phyloP scores from a whole-genome alignment of 2,329 filamentous ascomycete genomes.

The Penicillium occitanis region DNA sequence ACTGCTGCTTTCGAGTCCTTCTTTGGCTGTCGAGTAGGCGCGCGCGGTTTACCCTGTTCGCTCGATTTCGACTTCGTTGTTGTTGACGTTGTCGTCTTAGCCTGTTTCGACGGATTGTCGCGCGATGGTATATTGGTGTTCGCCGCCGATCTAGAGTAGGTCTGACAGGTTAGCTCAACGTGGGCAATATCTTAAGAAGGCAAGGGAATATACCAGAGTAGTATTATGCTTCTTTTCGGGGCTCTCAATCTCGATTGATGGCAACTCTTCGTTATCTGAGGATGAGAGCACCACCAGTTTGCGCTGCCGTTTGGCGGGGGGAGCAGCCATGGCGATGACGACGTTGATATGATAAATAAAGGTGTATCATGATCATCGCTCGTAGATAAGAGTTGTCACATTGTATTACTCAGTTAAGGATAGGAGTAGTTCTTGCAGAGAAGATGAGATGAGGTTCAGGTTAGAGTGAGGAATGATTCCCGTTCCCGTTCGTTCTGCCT shows the following conservation, averaged over 20 bases:
- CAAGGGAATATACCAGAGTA: background rate
- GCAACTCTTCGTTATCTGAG: slow-evolving; percentile 21
- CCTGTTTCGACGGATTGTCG: slow-evolving; percentile 3
- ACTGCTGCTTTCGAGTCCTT: background rate
- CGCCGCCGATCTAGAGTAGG: background rate
- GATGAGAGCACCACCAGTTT: slow-evolving; percentile 33
- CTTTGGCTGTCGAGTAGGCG: background rate
- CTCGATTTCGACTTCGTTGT: background rate
- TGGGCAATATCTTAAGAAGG: background rate
- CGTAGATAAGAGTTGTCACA: background rate
- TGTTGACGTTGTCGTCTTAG: slow-evolving; percentile 5
- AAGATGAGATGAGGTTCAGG: background rate
- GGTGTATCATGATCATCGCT: slow-evolving; percentile 8
- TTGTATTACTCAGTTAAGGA: background rate
- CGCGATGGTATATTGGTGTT: background rate
- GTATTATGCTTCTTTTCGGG: background rate
- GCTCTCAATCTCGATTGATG: background rate
- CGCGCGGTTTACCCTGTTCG: background rate
- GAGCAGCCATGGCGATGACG: slow-evolving; percentile 34
- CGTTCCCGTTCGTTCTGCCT: background rate
- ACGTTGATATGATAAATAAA: background rate
- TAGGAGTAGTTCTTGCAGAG: background rate
- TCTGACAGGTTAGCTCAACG: slow-evolving; percentile 5
- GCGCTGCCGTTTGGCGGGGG: slow-evolving; percentile 40
- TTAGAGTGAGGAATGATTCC: background rate